phyloP scores from a whole-genome alignment of 2,329 filamentous ascomycete species.

The Fusarium nygamai region DNA sequence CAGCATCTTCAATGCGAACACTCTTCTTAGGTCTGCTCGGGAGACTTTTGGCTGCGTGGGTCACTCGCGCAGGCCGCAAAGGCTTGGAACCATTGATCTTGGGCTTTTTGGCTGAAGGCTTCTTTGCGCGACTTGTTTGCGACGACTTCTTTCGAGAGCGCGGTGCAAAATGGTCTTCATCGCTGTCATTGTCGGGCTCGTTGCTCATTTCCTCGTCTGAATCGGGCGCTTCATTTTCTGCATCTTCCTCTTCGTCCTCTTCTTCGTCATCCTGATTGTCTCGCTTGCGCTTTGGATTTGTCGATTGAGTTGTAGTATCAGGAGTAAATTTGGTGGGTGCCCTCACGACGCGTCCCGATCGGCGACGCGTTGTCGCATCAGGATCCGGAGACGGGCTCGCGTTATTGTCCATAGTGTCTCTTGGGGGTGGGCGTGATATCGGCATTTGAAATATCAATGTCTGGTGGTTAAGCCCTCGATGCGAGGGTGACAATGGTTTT shows the following conservation, averaged over 20 bases:
- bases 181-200: conserved; percentile 60
- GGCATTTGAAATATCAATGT: conserved; percentile 33
- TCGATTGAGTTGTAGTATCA: conserved; percentile 53
- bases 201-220: conserved; percentile 58
- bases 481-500: conserved; percentile 44
- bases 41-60: conserved; percentile 49
- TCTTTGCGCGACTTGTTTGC: conserved; percentile 59
- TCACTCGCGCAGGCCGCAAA: conserved; percentile 48
- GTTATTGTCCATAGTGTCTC: conserved; percentile 63
- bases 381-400: conserved; percentile 63
- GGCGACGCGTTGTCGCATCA: conserved; percentile 66
- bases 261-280: conserved; percentile 57
- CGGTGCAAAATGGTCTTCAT: conserved; percentile 53
- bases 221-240: conserved; percentile 59
- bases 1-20: conserved; percentile 59
- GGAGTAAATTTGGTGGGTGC: conserved; percentile 69
- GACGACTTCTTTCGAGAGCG: conserved; percentile 54
- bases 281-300: conserved; percentile 68
- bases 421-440: conserved; percentile 32
- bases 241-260: conserved; percentile 47
- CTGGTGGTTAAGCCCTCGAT: conserved; percentile 39
- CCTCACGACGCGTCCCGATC: conserved; percentile 74
- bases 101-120: conserved; percentile 70
- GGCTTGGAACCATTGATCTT: conserved; percentile 68
- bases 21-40: conserved; percentile 67